Conservation (phyloP, 148 eudicot species). For the Gaultheria prostrata region DNA sequence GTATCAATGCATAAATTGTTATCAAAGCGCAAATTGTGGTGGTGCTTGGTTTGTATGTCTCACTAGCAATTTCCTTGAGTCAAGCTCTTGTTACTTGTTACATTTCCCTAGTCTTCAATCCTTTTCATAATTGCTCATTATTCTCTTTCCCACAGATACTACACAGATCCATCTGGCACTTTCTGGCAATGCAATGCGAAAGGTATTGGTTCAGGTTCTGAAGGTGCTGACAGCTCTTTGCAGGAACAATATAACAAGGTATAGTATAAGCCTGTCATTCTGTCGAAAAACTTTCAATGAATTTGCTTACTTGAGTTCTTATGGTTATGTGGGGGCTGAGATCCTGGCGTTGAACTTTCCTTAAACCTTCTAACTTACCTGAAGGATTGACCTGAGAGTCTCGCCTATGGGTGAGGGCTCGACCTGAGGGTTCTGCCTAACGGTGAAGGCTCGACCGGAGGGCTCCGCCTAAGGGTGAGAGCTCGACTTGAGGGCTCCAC, state of each 20-base stretch:
- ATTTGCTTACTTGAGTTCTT: not conserved
- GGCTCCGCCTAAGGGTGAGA: too few relatives aligned
- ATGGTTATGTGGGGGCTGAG: not conserved
- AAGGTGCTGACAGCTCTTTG: constrained; percentile 71
- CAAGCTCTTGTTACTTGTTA: not conserved
- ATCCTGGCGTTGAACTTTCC: too few relatives aligned
- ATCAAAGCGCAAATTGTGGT: not conserved
- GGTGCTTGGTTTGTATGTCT: not conserved
- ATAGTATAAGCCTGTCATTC: not conserved
- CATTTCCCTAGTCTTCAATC: not conserved
- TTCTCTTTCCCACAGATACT: constrained; percentile 33
- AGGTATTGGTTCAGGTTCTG: constrained; percentile 66
- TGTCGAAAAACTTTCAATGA: not conserved
- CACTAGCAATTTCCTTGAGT: not conserved
- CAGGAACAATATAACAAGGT: constrained; percentile 66
- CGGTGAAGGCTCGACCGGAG: too few relatives aligned
- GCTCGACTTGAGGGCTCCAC: too few relatives aligned
- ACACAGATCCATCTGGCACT: constrained; percentile 68
- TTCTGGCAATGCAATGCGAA: constrained; percentile 69
- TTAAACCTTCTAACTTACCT: too few relatives aligned
- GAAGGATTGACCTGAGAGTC: too few relatives aligned
- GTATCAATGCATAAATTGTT: not conserved
- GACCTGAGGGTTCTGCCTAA: too few relatives aligned
- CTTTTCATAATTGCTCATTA: not conserved
- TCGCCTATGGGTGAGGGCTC: too few relatives aligned